Evolutionary conservation across 768 basidiomycete species (phyloP), one percentile per base, ranked within the genome.

Genomic region (Mrakia gelida): DNA sequence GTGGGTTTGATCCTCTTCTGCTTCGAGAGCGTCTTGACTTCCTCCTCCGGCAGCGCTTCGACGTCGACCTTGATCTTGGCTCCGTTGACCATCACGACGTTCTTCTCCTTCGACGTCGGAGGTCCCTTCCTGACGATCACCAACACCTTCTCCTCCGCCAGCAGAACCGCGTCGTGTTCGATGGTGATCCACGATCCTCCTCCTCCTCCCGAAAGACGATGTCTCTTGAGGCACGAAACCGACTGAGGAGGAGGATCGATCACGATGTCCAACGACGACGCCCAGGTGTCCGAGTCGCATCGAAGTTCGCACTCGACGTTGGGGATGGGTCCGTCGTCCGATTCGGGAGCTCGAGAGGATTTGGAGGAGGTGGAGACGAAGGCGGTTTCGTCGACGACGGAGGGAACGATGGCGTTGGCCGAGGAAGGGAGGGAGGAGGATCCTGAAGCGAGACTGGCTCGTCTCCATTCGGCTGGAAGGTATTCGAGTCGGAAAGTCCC

Each of bases 111-210:
- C 30, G 84, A 84, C 32, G 86, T 85, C 63, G 85, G 83, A 0
- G 91, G 89, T 1, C 91, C 92, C 38, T 90, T 88, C 28, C 92
- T 88, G 11, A 96, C 90, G 78, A 94, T 90, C 18, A 88, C 88
- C 70, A 90, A 85, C 0, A 95, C 85, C 70, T 91, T 88, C 75
- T 95, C 94, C 59, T 92, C 90, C 30, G 90, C 89, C 9, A 91
- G 80, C n/a, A 90, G 89, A n/a, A 91, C 84, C 1, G 90, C 89
- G 80, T 96, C 92, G 81, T 98, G 95, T 7, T 90, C 91, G 81
- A 98, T 87, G 0, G 94, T 95, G 38, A 99, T 84, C 97, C 97
- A 99, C 28, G 97, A 84, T 0, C 97, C 97, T 23, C 96, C 95
- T 3, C 96, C 96, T 49, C 91, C 90, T 5, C 88, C 86, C 1